Base-by-base conservation (phyloP, 257 asterid genomes). In the Capsicum baccatum region DNA sequence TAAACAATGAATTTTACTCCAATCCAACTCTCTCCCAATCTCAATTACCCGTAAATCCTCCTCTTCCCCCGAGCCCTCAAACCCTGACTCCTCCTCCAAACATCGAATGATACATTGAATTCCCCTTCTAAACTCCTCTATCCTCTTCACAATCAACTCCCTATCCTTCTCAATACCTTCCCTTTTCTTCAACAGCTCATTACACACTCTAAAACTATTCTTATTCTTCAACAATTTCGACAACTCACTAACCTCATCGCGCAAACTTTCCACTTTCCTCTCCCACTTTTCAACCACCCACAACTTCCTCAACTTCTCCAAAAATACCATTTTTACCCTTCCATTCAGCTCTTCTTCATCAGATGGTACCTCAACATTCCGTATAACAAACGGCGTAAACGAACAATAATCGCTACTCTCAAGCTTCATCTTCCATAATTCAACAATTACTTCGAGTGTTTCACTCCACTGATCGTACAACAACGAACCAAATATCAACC, bases 381-480 rank as follows among this genome's bases (percentile, higher is more conserved):
- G 85, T 58, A 83, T 67, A 35, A 94, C 81, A 52, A 89, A 66
- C 1, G 98, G 99, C 39, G 70, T 84, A 44, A 93, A 87, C n/a
- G 26, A 17, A 58, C 79, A 85, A 0, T 39, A 39, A 39, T 39
- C 44, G 33, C 81, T 91, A 2, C 86, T 88, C 0, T 58, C 50
- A 35, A 96, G 79, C 76, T 87, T 91, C 83, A 87, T 73, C 39
- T 86, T 90, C 98, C 99, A 96, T 60, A 94, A 83, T 81, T 89
- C 89, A 69, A 86, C 95, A 55, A 93, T 55, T 0, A 93, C 92
- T 47, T 87, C 94, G 17, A 89, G 88, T 16, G 97, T 90, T 88
- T 93, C 92, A 11, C 81, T 89, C 98, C 98, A 96, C 92, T 94
- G 98, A 90, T 87, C 89, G 48, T 91, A 96, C 62, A 1, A 79